A percentile compares a stretch with the other conserved stretches of the same genome.
phyloP scores from a whole-genome alignment of 83 land plant species.

The Thuja plicata region DNA sequence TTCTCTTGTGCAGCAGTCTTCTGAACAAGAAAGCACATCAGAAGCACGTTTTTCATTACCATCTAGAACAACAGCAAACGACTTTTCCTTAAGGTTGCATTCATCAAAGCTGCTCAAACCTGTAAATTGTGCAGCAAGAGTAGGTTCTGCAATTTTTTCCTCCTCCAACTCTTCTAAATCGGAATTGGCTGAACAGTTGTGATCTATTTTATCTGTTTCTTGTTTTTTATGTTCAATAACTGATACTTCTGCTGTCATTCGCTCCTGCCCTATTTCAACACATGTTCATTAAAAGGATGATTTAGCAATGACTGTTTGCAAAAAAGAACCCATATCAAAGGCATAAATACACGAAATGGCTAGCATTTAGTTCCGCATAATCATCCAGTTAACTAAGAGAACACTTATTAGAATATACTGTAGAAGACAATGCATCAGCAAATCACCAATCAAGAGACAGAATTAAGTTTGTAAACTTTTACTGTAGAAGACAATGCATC shows the following conservation, averaged over 20 bases:
- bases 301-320: background rate
- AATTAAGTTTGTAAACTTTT: background rate
- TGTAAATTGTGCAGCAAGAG: background rate
- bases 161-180: background rate
- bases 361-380: slow-evolving; percentile 1
- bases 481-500: background rate
- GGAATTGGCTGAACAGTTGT: background rate
- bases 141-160: background rate
- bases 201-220: background rate
- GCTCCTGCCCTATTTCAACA: slow-evolving; percentile 13
- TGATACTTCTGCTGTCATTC: background rate
- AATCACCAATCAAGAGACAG: background rate
- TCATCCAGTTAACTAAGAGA: background rate
- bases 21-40: slow-evolving; percentile 6
- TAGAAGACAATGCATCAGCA: background rate
- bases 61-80: background rate
- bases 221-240: background rate
- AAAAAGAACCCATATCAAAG: background rate
- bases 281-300: background rate
- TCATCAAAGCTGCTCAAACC: background rate
- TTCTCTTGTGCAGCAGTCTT: background rate
- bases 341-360: background rate
- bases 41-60: background rate
- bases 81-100: background rate
- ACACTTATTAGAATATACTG: background rate